Base-by-base conservation (phyloP, 1,139 yeast genomes). In the Taphrina deformans region DNA sequence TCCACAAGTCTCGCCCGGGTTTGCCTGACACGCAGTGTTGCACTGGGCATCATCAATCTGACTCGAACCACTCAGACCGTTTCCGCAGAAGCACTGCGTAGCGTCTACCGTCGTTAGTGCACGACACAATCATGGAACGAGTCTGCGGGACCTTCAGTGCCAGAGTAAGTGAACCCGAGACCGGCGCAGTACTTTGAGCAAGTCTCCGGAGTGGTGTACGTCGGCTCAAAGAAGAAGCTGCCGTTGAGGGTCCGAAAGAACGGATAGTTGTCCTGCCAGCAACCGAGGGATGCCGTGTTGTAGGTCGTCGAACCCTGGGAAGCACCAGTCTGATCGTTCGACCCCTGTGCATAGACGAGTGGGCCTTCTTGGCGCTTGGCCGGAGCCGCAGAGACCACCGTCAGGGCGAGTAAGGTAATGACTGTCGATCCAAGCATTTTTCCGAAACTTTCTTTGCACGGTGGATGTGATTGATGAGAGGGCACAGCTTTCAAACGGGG, bases 1-100 rank as follows among this genome's bases (percentile, higher is more conserved):
- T 12, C 62, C 62, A 27, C 62, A 58, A n/a, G 46, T 46, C 55
- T 58, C 46, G 29, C 23, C 26, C 21, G 35, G 18, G 33, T 55
- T n/a, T n/a, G 51, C 61, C n/a, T 45, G 35, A n/a, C 61, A 55
- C 16, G 61, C 12, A 31, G 33, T 14, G 29, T 18, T 44, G 52
- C 61, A 55, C 26, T 31, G 50, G 7, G 61, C 26, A 23, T 12
- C 52, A 26, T 48, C 52, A 16, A 48, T 3, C 16, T 48, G 35
- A 16, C 6, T 16, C 23, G 52, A 48, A 1, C 52, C 52, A 29
- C 35, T 29, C 35, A 48, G 23, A 26, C 52, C 52, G 2, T 48
- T 48, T 18, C 52, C 52, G 35, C 52, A 48, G 35, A 48, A 48
- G 35, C 52, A 44, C 48, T 44, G 48, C n/a, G 48, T 44, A 18